Base-by-base conservation (phyloP, 1,284 basidiomycete species). In the Irpex sp. region DNA sequence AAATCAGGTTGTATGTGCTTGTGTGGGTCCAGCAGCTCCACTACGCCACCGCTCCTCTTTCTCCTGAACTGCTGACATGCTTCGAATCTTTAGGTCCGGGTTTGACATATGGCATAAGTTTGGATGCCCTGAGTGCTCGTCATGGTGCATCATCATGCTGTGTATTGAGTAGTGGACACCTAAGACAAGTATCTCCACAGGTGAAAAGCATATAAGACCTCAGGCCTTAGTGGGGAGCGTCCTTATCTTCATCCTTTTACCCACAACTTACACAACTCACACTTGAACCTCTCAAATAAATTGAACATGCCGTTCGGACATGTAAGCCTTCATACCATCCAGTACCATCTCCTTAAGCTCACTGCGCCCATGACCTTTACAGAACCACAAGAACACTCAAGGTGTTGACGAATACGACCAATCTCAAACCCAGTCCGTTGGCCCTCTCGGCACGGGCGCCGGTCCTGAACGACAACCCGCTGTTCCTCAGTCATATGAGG, bases 251-350 rank as follows among this genome's bases (percentile, higher is more conserved):
- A 33, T 6, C 0, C 5, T 33, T 33, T 33, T 33, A 31, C 19
- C 50, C 11, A 37, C 36, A 35, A 35, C 55, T 15, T 21, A 51
- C 50, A 57, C 33, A 11, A 53, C 31, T 7, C 37, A 51, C 21
- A 39, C 43, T 33, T 33, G 31, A 33, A 33, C 31, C 5, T 33
- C 31, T 1, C 5, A n/a, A 46, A 13, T 46, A 46, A 4, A 57
- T 50, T 53, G 9, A 65, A 47, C n/a, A 67, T 67, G 66, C 64
- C 66, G 46, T 67, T 67, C 39, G 59, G 60, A 61, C 62, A 62
- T 56, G 65, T 65, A 56, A 47, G 63, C 58, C n/a, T 31, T 53
- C 6, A 59, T 33, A 1, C 19, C 5, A 37, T 35, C 4, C 54
- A 31, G 54, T 3, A 17, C 19, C 4, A 39, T 9, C 13, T n/a